phyloP scores from a whole-genome alignment of 2,329 filamentous ascomycete genomes.

The Neonectria sp. region DNA sequence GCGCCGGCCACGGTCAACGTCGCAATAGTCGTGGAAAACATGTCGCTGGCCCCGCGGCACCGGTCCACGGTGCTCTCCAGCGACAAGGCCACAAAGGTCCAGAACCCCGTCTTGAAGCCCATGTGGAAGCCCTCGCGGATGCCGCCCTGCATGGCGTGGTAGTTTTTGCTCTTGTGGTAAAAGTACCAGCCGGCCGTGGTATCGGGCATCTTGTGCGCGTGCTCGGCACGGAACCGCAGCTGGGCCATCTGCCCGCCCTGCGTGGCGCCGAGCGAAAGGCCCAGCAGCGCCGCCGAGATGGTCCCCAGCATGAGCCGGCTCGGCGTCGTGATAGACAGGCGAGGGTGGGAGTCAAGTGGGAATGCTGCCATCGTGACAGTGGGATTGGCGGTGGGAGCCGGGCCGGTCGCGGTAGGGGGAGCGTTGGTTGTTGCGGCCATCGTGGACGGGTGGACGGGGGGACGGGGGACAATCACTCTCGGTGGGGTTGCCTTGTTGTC shows the following conservation, averaged over 20 bases:
- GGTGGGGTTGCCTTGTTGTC: constrained; percentile 35
- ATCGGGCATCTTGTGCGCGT: constrained; percentile 91
- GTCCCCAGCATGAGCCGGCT: constrained; percentile 77
- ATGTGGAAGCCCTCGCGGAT: constrained; percentile 84
- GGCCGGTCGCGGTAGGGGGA: constrained; percentile 37
- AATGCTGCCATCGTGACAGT: constrained; percentile 35
- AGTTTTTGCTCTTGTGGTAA: constrained; percentile 99
- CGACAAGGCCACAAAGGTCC: constrained; percentile 82
- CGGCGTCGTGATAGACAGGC: constrained; percentile 75
- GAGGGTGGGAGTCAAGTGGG: constrained; percentile 54
- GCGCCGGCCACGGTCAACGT: constrained; percentile 87
- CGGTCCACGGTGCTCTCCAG: constrained; percentile 90
- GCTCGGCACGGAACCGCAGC: constrained; percentile 93
- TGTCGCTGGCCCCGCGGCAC: constrained; percentile 78
- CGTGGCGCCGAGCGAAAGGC: constrained; percentile 78
- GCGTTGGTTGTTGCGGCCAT: constrained; percentile 31
- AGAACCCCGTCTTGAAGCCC: constrained; percentile 78
- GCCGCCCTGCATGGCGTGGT: constrained; percentile 84
- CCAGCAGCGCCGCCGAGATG: constrained; percentile 75
- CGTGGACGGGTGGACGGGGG: constrained; percentile 13
- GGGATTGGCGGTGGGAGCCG: constrained; percentile 22
- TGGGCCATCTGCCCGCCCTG: constrained; percentile 82
- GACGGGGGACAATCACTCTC: constrained; percentile 30
- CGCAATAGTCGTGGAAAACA: constrained; percentile 85
- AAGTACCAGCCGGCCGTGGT: constrained; percentile 93